Conservation (phyloP, 2,329 filamentous ascomycete species). For the Colletotrichum noveboracense region DNA sequence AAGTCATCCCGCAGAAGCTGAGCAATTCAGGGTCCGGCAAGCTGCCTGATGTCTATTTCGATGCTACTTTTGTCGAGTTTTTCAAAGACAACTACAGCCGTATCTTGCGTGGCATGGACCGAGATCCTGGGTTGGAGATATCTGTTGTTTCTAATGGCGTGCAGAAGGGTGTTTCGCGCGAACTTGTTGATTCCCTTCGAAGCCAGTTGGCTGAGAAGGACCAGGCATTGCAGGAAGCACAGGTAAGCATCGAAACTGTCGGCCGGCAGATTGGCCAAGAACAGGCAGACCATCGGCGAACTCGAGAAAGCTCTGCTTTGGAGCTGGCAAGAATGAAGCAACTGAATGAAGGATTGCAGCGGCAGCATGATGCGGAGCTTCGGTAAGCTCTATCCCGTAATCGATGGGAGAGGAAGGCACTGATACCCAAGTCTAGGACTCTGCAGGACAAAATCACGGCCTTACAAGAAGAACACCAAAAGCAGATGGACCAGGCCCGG, state of each 20-base stretch:
- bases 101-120: slow-evolving; percentile 82
- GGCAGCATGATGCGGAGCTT: slow-evolving; percentile 71
- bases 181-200: slow-evolving; percentile 86
- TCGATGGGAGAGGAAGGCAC: neutral
- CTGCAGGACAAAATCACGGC: slow-evolving; percentile 17
- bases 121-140: slow-evolving; percentile 87
- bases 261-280: slow-evolving; percentile 71
- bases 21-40: slow-evolving; percentile 50
- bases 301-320: slow-evolving; percentile 61
- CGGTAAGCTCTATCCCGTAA: slow-evolving; percentile 42
- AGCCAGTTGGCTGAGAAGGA: slow-evolving; percentile 78
- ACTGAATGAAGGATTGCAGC: slow-evolving; percentile 74
- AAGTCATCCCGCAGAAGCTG: slow-evolving; percentile 78
- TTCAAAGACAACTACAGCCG: slow-evolving; percentile 96
- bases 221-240: slow-evolving; percentile 50
- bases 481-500: slow-evolving; percentile 39
- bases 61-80: slow-evolving; percentile 87
- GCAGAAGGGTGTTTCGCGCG: slow-evolving; percentile 90
- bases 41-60: slow-evolving; percentile 84
- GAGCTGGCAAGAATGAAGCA: slow-evolving; percentile 65
- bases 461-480: slow-evolving; percentile 24
- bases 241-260: slow-evolving; percentile 51
- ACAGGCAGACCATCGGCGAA: slow-evolving; percentile 72
- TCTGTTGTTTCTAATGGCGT: slow-evolving; percentile 79
- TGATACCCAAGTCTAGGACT: neutral